Evolutionary conservation across 2,329 filamentous ascomycete genomes (phyloP).

Genomic region (Ceratocystis cubensis): DNA sequence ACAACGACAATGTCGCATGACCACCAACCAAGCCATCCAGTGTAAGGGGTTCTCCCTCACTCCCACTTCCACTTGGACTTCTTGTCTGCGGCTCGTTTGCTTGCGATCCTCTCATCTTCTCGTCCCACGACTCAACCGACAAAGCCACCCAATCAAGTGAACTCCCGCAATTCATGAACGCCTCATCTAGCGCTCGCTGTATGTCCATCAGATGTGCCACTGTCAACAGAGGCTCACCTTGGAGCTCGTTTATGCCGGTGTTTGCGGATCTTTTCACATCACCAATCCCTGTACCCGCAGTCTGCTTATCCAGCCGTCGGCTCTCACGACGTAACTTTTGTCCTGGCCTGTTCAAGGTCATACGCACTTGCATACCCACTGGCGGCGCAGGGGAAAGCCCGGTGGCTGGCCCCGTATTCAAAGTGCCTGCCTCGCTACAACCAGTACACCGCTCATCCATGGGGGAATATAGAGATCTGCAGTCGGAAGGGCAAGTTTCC

Average conservation of each 20-base stretch:
- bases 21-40: neutral
- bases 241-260: neutral
- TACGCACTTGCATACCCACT: neutral
- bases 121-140: neutral
- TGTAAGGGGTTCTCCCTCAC: neutral
- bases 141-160: neutral
- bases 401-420: neutral
- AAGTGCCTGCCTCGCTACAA: neutral
- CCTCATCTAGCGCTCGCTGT: conserved; percentile 5
- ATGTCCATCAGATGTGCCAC: neutral
- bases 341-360: neutral
- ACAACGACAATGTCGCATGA: conserved; percentile 6
- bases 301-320: neutral
- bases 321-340: neutral
- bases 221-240: neutral
- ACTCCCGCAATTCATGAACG: neutral
- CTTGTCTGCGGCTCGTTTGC: neutral
- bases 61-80: neutral
- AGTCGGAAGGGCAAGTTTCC: neutral
- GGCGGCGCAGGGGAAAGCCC: neutral
- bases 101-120: neutral
- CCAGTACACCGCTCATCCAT: neutral
- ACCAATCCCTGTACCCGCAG: neutral
- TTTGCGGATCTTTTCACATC: neutral
- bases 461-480: neutral